Evolutionary conservation across 1,284 basidiomycete genomes (phyloP).

Genomic region (Ustilago loliicola): DNA sequence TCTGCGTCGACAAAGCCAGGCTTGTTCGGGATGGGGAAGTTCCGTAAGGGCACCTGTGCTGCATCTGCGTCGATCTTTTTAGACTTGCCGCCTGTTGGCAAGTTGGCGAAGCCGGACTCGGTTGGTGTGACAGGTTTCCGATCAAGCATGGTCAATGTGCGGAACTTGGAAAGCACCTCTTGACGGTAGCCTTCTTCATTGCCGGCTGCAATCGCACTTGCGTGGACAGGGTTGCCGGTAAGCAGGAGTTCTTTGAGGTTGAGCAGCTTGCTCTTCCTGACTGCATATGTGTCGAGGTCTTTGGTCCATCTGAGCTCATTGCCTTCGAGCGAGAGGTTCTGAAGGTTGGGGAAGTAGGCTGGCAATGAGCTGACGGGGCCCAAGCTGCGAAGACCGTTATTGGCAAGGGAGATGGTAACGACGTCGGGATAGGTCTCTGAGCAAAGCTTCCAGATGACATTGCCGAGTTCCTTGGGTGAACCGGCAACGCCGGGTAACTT

Average conservation of each 20-base stretch:
- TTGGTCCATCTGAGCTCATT: slow-evolving; percentile 69
- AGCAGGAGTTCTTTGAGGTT: slow-evolving; percentile 78
- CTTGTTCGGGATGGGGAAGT: slow-evolving; percentile 80
- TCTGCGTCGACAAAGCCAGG: slow-evolving; percentile 81
- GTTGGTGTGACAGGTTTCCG: slow-evolving; percentile 78
- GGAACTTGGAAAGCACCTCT: slow-evolving; percentile 56
- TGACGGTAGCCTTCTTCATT: slow-evolving; percentile 74
- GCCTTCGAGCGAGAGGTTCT: slow-evolving; percentile 81
- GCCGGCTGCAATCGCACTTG: slow-evolving; percentile 77
- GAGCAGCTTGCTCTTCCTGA: slow-evolving; percentile 46
- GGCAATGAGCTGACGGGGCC: slow-evolving; percentile 54
- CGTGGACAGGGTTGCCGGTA: slow-evolving; percentile 82
- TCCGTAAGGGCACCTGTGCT: slow-evolving; percentile 67
- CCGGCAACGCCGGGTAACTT: slow-evolving; percentile 78
- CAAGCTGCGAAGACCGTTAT: slow-evolving; percentile 57
- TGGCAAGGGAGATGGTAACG: slow-evolving; percentile 58
- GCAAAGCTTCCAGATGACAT: slow-evolving; percentile 87
- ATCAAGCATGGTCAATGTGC: slow-evolving; percentile 72
- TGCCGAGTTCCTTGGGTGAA: slow-evolving; percentile 77
- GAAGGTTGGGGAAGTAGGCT: slow-evolving; percentile 73
- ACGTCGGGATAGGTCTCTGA: slow-evolving; percentile 81
- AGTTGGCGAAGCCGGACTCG: slow-evolving; percentile 79
- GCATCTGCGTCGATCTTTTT: slow-evolving; percentile 57
- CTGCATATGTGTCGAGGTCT: slow-evolving; percentile 58
- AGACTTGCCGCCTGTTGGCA: slow-evolving; percentile 74